A percentile compares a stretch with the other conserved stretches of the same genome.
Conservation (phyloP, 2,329 filamentous ascomycete species). For the Thyridium curvatum region DNA sequence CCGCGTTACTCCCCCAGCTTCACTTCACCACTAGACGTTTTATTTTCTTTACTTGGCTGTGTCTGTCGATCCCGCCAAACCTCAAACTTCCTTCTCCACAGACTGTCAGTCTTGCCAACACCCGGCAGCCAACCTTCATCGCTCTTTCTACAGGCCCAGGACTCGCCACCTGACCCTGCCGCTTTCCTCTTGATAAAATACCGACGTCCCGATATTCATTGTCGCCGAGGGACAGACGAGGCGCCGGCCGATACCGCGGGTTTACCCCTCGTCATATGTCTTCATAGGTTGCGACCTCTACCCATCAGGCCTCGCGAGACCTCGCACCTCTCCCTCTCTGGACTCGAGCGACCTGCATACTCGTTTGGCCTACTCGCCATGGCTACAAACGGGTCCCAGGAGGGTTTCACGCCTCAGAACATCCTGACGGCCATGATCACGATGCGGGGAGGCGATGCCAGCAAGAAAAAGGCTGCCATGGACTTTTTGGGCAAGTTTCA, state of each 20-base stretch:
- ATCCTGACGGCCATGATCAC: conserved; percentile 85
- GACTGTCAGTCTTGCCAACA: not conserved
- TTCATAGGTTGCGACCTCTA: not conserved
- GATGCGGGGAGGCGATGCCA: conserved; percentile 79
- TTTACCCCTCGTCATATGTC: too few species aligned
- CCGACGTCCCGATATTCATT: too few species aligned
- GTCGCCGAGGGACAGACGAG: too few species aligned
- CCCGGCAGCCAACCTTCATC: too few species aligned
- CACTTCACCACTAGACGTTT: conserved; percentile 1
- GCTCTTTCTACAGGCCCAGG: too few species aligned
- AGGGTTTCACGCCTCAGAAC: conserved; percentile 66
- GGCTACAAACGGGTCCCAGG: conserved; percentile 59
- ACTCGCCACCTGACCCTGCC: too few species aligned
- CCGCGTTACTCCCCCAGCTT: too few species aligned
- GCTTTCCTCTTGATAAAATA: too few species aligned
- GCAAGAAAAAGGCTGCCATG: conserved; percentile 79
- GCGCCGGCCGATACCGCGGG: too few species aligned
- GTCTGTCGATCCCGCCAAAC: not conserved
- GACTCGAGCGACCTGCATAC: conserved; percentile 12
- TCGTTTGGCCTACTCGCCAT: conserved; percentile 37
- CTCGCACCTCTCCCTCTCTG: conserved; percentile 3
- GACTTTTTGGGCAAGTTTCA: conserved; percentile 91
- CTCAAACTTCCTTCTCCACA: not conserved
- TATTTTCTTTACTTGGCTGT: conserved; percentile 3
- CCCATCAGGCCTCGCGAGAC: not conserved